phyloP scores from a whole-genome alignment of 2,329 filamentous ascomycete genomes.

The Scedosporium dehoogii region DNA sequence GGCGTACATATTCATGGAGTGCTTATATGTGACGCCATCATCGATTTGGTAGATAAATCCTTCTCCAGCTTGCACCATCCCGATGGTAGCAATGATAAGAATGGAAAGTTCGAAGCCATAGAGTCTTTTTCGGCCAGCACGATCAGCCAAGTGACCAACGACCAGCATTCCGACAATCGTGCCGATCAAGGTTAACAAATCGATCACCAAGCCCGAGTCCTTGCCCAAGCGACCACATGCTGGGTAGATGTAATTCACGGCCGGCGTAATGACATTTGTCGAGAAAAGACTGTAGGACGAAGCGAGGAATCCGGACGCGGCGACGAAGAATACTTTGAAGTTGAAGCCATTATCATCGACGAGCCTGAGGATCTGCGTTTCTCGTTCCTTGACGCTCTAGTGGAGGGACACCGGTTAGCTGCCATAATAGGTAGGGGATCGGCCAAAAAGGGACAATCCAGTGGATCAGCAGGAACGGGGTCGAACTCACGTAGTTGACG shows the following conservation, averaged over 20 bases:
- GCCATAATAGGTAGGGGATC: not conserved
- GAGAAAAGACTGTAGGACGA: constrained; percentile 20
- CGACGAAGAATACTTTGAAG: constrained; percentile 16
- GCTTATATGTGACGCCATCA: not conserved
- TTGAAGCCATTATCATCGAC: constrained; percentile 16
- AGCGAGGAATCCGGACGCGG: constrained; percentile 18
- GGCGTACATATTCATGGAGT: constrained; percentile 17
- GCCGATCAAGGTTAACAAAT: constrained; percentile 15
- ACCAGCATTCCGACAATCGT: constrained; percentile 16
- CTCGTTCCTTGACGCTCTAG: constrained; percentile 4
- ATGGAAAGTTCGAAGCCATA: constrained; percentile 17
- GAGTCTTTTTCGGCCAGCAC: constrained; percentile 14
- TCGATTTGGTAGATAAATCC: constrained; percentile 8
- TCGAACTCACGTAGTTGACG: constrained; percentile 6
- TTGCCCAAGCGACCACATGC: constrained; percentile 3
- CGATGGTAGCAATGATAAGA: constrained; percentile 15
- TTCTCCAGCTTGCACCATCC: constrained; percentile 12
- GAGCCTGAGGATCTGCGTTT: constrained; percentile 10
- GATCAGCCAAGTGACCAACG: constrained; percentile 16
- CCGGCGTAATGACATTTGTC: constrained; percentile 17
- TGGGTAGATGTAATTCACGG: constrained; percentile 17
- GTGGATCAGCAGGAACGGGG: not conserved
- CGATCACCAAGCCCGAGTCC: constrained; percentile 12
- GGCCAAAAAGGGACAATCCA: not conserved
- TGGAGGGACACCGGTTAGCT: constrained; percentile 1